Base-by-base conservation (phyloP, 768 basidiomycete genomes). In the Tricholoma saponaceum region DNA sequence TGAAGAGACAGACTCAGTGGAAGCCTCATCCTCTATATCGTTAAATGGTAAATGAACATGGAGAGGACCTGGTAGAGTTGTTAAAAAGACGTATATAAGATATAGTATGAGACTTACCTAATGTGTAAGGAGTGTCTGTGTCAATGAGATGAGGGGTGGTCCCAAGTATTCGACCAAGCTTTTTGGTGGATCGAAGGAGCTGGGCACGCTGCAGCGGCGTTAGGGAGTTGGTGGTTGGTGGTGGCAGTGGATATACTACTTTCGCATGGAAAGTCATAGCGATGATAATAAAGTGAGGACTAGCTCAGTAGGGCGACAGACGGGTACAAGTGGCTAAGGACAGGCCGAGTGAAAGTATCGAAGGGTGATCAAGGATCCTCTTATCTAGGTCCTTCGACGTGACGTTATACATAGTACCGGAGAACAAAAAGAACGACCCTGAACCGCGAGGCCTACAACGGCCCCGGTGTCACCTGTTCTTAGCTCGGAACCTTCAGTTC, bases 141-240 rank as follows among this genome's bases (percentile, higher is more conserved):
- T 87, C 84, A 10, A 82, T 60, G 30, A 86, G 71, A 57, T 79
- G 82, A n/a, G 85, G 86, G 14, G 83, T 80, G 18, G 76, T 72
- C 12, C 86, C 86, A 10, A 87, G 70, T 10, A 87, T 68, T 46
- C 81, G 78, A 20, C 79, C 78, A 20, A 88, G 76, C 70, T 86
- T 87, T 62, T 77, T 81, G 20, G 83, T 79, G 23, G 80, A 78
- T 26, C 83, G 82, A 28, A 84, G 63, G 22, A 87, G 77, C 54
- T 81, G 81, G 8, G 74, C 66, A n/a, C 84, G 80, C 66, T 86
- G 81, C 22, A 75, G 64, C 1, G 75, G 60, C 6, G 81, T 79
- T 51, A 84, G 67, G 16, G 75, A 69, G 67, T 88, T 87, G 14
- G 74, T 79, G 22, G 86, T 88, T 0, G 84, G 83, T 3, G 85